Evolutionary conservation across 176 grass and related monocot species (phyloP), one percentile per base, ranked within the genome.

Genomic region (Puya raimondii): DNA sequence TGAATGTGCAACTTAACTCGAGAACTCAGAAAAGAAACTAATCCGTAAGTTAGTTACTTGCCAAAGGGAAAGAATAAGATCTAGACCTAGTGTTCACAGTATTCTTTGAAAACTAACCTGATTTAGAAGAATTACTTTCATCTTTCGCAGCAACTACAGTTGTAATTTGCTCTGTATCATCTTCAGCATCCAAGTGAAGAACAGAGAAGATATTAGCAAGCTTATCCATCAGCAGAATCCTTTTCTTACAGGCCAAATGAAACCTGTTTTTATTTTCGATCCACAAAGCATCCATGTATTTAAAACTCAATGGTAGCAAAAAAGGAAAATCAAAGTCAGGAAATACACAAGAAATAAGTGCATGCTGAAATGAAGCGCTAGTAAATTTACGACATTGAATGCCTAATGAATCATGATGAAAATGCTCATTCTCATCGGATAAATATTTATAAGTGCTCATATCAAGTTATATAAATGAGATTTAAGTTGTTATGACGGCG

Each of bases 171-270:
- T 70, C 80, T 15, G 58, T 77, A 42, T 50, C 72, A 71, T 68
- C 70, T 77, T 82, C 77, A 56, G 48, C 77, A 59, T 78, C 77
- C 9, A 90, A 64, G n/a, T 16, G 14, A 50, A 90, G 87, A 61
- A 77, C 29, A 9, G 80, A 77, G 64, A 90, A 90, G 65, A 53
- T 50, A 53, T 86, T 90, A 11, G 63, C 42, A 52, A 80, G 69
- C 56, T 57, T 77, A 56, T 72, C 83, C 87, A 86, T 86, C 54
- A 59, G n/a, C 10, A 17, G 54, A 9, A 59, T 17, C 54, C 15
- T 16, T 18, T 59, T 59, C 54, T 59, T 20, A 16, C n/a, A 17
- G 20, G 16, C 54, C 54, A 59, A 4, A 42, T 6, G 33, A 42
- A 20, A 10, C 54, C n/a, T 59, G 20, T 59, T 17, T 4, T 59